Base-by-base conservation (phyloP, 768 basidiomycete species). In the Lanmaoa pseudosensibilis region DNA sequence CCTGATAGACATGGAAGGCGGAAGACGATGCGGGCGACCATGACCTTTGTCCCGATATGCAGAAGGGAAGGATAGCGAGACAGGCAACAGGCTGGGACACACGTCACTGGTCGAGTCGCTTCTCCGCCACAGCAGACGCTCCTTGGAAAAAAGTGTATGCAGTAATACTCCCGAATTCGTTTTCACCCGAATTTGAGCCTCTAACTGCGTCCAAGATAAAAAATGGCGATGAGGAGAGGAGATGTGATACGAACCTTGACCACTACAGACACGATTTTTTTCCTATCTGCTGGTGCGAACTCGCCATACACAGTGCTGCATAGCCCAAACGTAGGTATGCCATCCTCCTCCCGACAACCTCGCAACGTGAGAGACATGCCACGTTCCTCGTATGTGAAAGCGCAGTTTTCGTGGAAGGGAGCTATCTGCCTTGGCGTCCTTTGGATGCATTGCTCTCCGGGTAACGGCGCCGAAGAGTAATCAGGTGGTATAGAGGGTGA, bases 381-480 rank as follows among this genome's bases (percentile, higher is more conserved):
- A 47, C 50, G 62, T 34, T 72, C 68, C 56, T 67, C 62, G 27
- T 71, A 73, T 16, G 63, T 73, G 58, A 74, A 72, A 21, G 68
- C 57, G 36, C 51, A 62, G n/a, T 54, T 62, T 40, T 61, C 70
- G 15, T 48, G 57, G 25, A 51, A 44, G 48, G 36, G 23, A 13
- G 38, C 32, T 9, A 49, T 25, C n/a, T 51, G 52, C 18, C 34
- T 58, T 25, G 71, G 81, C 0, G 83, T 80, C 43, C 75, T 76
- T 40, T 83, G 79, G 9, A 89, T 78, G 18, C 75, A 74, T 51
- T 74, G 73, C 61, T 89, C 87, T 27, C 78, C 82, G 3, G 69
- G 73, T 5, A 75, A 67, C 34, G 82, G 85, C 27, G 78, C 78
- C 36, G 68, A 77, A 46, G 87, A 84, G 64, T 89, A 90, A 9